Evolutionary conservation across 2,329 filamentous ascomycete species (phyloP), one percentile per base, ranked within the genome.

Genomic region (Aquanectria penicillioides): DNA sequence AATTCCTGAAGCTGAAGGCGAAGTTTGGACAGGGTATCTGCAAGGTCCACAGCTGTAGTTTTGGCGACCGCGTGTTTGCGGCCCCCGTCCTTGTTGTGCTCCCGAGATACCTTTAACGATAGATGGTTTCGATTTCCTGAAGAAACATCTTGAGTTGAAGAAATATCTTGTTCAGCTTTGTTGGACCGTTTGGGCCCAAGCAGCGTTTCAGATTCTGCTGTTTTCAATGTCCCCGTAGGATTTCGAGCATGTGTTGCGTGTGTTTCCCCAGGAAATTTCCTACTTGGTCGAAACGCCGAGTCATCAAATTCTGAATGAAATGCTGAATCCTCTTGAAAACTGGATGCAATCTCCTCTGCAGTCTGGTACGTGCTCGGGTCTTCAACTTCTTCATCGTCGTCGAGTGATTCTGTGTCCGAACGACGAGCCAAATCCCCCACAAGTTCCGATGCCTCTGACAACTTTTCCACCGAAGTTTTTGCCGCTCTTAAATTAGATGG

Each of bases 331-430:
- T 61, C 47, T n/a, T 49, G 53, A 6, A 38, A 33, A 8, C 51
- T 63, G 3, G 67, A 69, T 4, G 59, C 62, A 29, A 62, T 47
- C 2, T 69, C 65, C 34, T 68, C 63, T 9, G 65, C 65, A 8
- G 70, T 72, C 29, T 66, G 63, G 26, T 68, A 73, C 8, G 66
- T 13, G 44, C 66, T 71, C 17, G 60, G 47, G 8, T 71, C 67
- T 6, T 73, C 63, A 2, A 60, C 61, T 25, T 48, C 50, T 7
- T 36, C 51, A 33, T 65, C 31, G 18, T 60, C 18, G n/a, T 48
- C 20, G 4, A 50, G 13, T 8, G 20, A 46, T 23, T 59, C 62
- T 6, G 47, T 49, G 4, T 66, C 60, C 20, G 57, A 57, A 15
- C 34, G 48, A 12, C 41, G 46, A 4, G 61, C 61, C 9, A 61